Conservation (phyloP, 495 filamentous ascomycete genomes). For the Hypoxylon subgilvum region DNA sequence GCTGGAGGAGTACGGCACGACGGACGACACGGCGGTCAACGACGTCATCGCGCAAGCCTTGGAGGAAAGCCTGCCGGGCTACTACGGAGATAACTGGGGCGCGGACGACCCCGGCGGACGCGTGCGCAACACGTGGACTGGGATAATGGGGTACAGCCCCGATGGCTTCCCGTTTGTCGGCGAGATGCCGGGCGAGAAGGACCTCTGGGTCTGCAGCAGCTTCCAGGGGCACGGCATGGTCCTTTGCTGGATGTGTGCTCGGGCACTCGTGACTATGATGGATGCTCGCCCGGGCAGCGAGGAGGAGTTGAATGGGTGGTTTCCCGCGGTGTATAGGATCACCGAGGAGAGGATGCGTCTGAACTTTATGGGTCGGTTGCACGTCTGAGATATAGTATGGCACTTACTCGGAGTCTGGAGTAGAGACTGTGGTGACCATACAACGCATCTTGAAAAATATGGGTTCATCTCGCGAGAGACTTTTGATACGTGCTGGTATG, state of each 20-base stretch:
- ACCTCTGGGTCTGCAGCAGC: slow-evolving; percentile 56
- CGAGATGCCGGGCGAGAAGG: slow-evolving; percentile 48
- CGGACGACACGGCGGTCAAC: slow-evolving; percentile 65
- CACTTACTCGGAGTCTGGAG: too few relatives aligned
- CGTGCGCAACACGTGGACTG: slow-evolving; percentile 66
- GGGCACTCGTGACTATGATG: slow-evolving; percentile 60
- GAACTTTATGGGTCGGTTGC: slow-evolving; percentile 52
- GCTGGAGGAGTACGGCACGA: slow-evolving; percentile 57
- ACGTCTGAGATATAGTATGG: too few relatives aligned
- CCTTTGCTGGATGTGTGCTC: slow-evolving; percentile 61
- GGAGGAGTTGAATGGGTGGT: slow-evolving; percentile 51
- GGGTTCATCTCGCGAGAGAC: too few relatives aligned
- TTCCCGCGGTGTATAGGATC: slow-evolving; percentile 57
- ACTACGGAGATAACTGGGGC: slow-evolving; percentile 66
- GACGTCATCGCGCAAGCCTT: slow-evolving; percentile 60
- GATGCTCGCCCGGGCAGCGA: slow-evolving; percentile 37
- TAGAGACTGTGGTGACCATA: too few relatives aligned
- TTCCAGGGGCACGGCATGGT: slow-evolving; percentile 70
- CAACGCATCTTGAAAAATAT: too few relatives aligned
- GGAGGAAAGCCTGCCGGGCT: slow-evolving; percentile 49
- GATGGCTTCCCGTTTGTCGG: slow-evolving; percentile 65
- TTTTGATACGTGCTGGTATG: too few relatives aligned
- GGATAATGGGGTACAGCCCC: slow-evolving; percentile 65
- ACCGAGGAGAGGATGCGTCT: slow-evolving; percentile 51
- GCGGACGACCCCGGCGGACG: slow-evolving; percentile 62